Evolutionary conservation across 2,329 filamentous ascomycete species (phyloP), one percentile per base, ranked within the genome.

Genomic region (Ascochyta lentis): DNA sequence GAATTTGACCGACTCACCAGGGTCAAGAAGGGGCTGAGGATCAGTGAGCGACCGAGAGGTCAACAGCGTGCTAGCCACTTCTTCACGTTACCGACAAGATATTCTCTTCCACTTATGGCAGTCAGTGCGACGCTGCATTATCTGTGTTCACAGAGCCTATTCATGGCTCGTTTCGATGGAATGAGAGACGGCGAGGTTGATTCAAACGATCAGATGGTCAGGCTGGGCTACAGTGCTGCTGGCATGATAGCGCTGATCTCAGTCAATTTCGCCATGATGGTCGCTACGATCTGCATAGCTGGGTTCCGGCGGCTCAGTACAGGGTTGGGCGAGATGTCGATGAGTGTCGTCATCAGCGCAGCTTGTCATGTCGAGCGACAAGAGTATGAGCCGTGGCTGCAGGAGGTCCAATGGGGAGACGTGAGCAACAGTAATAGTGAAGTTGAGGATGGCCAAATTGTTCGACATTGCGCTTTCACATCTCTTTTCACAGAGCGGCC

Each of bases 271-370:
- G 54, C 39, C 1, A 35, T 64, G 48, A 58, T 61, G 34, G 44
- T 64, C 1, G 37, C 49, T n/a, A 59, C 59, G 7, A 38, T 66
- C n/a, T 56, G 50, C 34, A 42, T 68, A 26, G 59, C 87, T 71
- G 80, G 80, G 29, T 90, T 90, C 76, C 91, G 92, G 0, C 89
- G 89, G 3, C 89, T 89, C 2, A 89, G 89, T 13, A 92, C 81
- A 10, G 56, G 38, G 7, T 88, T 90, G n/a, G 92, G 82, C 58
- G 92, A 90, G 37, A 88, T 90, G 60, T 92, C 80, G 76, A 89
- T 87, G 33, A 93, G 66, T 43, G 56, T 60, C 4, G 62, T 65
- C 5, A 70, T 70, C 29, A 61, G 58, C 40, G 66, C 67, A 1
- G 66, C 66, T 1, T 69, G 66, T 34, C 68, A 71, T 58, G 5